These are phyloP conservation scores for Colletotrichum sp. DNA, from an alignment of 2,329 filamentous ascomycete species.

Conservation along the genomic window DNA sequence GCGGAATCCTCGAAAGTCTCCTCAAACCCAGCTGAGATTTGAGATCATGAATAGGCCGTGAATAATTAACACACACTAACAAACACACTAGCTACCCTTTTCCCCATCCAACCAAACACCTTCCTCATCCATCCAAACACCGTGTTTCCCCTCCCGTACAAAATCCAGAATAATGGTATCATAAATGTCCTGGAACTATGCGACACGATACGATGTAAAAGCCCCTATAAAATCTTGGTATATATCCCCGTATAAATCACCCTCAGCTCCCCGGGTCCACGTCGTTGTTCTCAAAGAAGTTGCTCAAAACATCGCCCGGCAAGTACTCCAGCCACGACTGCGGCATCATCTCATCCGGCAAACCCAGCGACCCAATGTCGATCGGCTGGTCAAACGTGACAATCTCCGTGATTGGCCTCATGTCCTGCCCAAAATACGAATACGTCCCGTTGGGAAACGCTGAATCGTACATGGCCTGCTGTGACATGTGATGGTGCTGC, in stretches of 20 bases:
- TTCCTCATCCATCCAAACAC: neutral
- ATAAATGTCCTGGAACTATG: neutral
- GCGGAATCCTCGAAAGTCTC: too few species aligned
- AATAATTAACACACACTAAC: neutral
- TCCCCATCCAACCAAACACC: neutral
- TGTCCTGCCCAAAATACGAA: slow-evolving; percentile 26
- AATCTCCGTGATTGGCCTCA: slow-evolving; percentile 40
- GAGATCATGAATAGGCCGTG: neutral
- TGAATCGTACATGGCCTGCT: neutral
- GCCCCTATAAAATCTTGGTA: neutral
- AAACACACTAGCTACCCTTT: neutral
- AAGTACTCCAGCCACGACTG: slow-evolving; percentile 74
- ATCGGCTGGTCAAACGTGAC: slow-evolving; percentile 81
- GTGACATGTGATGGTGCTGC: slow-evolving; percentile 8
- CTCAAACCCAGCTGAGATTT: too few species aligned
- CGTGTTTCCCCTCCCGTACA: neutral
- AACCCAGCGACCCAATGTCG: slow-evolving; percentile 70
- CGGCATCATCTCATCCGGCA: slow-evolving; percentile 69
- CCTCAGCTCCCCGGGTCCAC: slow-evolving; percentile 9
- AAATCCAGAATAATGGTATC: neutral
- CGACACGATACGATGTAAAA: neutral
- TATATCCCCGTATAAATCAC: neutral
- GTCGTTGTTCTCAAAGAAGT: slow-evolving; percentile 50
- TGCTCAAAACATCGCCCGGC: slow-evolving; percentile 65
- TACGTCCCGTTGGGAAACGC: slow-evolving; percentile 5